phyloP scores from a whole-genome alignment of 257 asterid species.

The Solanum bulbocastanum region DNA sequence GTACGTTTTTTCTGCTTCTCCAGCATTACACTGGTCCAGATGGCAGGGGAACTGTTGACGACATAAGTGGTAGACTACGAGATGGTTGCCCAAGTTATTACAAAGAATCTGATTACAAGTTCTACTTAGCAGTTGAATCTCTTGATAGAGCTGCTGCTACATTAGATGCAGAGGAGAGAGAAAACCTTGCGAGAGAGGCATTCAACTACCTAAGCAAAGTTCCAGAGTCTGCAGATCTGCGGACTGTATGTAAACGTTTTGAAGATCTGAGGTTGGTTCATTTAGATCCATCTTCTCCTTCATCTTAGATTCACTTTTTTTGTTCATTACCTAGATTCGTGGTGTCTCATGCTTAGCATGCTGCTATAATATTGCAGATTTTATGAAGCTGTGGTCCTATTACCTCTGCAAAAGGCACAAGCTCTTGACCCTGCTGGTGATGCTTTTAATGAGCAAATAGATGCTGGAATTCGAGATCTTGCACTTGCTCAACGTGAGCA shows the following conservation, averaged over 20 bases:
- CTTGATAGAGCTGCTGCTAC: constrained; percentile 89
- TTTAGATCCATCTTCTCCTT: background rate
- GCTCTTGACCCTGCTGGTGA: constrained; percentile 85
- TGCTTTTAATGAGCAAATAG: constrained; percentile 79
- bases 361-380: constrained; percentile 44
- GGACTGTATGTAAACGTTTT: constrained; percentile 84
- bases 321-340: background rate
- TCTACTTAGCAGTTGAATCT: constrained; percentile 88
- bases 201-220: constrained; percentile 69
- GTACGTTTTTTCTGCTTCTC: constrained; percentile 20
- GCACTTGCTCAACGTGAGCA: constrained; percentile 80
- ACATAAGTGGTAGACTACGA: constrained; percentile 68
- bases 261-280: constrained; percentile 82
- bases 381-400: constrained; percentile 89
- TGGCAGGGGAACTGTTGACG: constrained; percentile 98
- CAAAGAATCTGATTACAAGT: constrained; percentile 87
- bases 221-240: constrained; percentile 88
- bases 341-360: constrained; percentile 6
- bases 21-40: constrained; percentile 96
- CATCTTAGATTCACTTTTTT: background rate
- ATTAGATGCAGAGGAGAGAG: constrained; percentile 60
- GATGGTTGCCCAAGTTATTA: constrained; percentile 96
- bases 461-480: constrained; percentile 58
- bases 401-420: constrained; percentile 94
- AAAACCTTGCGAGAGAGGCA: constrained; percentile 82